Base-by-base conservation (phyloP, 1,284 basidiomycete genomes). In the Pseudozyma tsukubaensis region DNA sequence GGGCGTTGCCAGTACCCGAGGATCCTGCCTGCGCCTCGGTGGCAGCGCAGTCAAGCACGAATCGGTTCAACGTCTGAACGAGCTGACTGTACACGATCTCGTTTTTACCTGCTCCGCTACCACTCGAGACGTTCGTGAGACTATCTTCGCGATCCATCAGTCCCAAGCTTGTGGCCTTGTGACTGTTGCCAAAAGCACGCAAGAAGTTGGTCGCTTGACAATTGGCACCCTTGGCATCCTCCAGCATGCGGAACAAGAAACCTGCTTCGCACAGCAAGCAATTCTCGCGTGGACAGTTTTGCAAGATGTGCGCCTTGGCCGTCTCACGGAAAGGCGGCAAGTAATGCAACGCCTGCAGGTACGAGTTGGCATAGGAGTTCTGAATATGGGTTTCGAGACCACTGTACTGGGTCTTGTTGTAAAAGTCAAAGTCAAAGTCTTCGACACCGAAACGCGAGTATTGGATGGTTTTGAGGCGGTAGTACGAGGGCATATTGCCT, bases 361-460 rank as follows among this genome's bases (percentile, higher is more conserved):
- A 86, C 1, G 94, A 88, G 83, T 99, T 99, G 29, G 96, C 97
- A 86, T 99, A 99, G 18, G 94, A 98, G 85, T 98, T 97, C 56
- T 93, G 88, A 67, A 99, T 98, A 83, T 99, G 94, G 1, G 96
- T 97, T 85, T 99, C 97, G 51, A 99, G 88, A 4, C 97, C 97
- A 63, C 93, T 94, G 82, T 90, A 94, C 29, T 88, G 85, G 0
- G 97, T 98, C 81, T 66, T 59, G 72, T 82, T 83, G 78, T 83
- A 83, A 58, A 74, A 81, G 37, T 89, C 95, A 82, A 99, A 99
- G 85, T 99, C 97, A 82, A 99, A 99, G 85, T 99, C 96, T 84
- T 96, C 96, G 29, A 98, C 93, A n/a, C 96, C 96, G 78, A 99
- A 99, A 79, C 94, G 94, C 50, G 94, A 96, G 85, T 99, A 99